Base-by-base conservation (phyloP, 1,139 yeast genomes). In the Candida labiduridarum region DNA sequence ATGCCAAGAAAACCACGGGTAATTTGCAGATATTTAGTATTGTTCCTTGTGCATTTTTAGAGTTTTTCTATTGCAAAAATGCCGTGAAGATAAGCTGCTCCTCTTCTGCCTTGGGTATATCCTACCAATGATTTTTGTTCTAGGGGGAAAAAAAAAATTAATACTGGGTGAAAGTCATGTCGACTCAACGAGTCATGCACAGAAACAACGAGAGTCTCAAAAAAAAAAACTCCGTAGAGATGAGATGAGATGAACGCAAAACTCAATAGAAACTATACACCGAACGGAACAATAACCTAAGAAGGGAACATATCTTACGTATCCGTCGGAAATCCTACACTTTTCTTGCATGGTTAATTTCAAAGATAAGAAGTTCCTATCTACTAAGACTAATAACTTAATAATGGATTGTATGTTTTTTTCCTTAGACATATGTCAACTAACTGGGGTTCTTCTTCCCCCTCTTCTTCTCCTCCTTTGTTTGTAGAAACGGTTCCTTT, bases 1-100 rank as follows among this genome's bases (percentile, higher is more conserved):
- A n/a, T 19, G 41, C 41, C 41, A 38, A 38, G 41, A 38, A 38
- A 38, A 19, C 3, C n/a, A 38, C 41, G 41, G 41, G 41, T 5
- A 19, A 38, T 22, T 22, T 22, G 25, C 7, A 4, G 25, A 22
- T 22, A 22, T 22, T 22, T 4, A 31, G n/a, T 31, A 31, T 31
- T 31, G 34, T 31, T 7, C 34, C 34, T 31, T 31, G 12, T 31
- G 34, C 34, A n/a, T 22, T 4, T 22, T 22, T 22, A 22, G 25
- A 22, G 25, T 22, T 22, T 22, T 22, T 7, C 25, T 4, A 30
- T 30, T 5, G 11, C 4, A 8, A 33, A 33, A 33, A 33, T 33
- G 35, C 35, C 35, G 35, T 33, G 15, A 33, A n/a, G 15, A n/a
- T 33, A 30, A 30, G 11, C n/a, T 8, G 11, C 33, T 4, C 4